These are phyloP conservation scores for Delitschia confertaspora DNA, from an alignment of 495 filamentous ascomycete genomes.

Conservation along the genomic window DNA sequence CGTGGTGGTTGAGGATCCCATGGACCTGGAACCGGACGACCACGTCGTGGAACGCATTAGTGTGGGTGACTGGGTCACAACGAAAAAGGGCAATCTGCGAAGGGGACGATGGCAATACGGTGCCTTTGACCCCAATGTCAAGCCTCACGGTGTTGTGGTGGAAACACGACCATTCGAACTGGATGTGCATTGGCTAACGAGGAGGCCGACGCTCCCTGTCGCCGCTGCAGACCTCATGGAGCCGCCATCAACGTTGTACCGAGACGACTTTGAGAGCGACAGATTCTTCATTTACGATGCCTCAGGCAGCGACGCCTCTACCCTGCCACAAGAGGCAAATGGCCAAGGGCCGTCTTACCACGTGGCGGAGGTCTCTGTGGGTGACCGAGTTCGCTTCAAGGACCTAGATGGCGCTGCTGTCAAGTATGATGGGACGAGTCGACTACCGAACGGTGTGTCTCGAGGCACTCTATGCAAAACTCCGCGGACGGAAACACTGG, in stretches of 20 bases:
- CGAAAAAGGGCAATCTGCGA: constrained; percentile 43
- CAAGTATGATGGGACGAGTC: constrained; percentile 40
- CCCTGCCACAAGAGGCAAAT: constrained; percentile 14
- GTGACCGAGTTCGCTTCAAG: constrained; percentile 46
- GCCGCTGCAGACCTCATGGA: constrained; percentile 10
- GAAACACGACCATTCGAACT: constrained; percentile 37
- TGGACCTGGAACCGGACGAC: constrained; percentile 27
- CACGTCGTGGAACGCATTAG: constrained; percentile 13
- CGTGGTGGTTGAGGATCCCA: constrained; percentile 31
- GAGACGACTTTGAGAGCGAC: constrained; percentile 22
- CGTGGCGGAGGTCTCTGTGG: constrained; percentile 32
- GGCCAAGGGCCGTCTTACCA: constrained; percentile 21
- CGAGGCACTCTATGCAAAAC: constrained; percentile 36
- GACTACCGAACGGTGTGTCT: constrained; percentile 8
- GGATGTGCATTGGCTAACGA: constrained; percentile 43
- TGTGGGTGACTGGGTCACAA: constrained; percentile 43
- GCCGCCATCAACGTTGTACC: constrained; percentile 2
- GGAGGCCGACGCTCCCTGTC: constrained; percentile 29
- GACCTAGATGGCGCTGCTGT: constrained; percentile 39
- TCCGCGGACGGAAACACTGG: constrained; percentile 42
- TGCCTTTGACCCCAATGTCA: constrained; percentile 39
- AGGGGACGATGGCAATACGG: constrained; percentile 44
- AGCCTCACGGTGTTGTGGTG: constrained; percentile 43
- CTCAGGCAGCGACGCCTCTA: constrained; percentile 9
- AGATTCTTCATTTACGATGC: constrained; percentile 31